A percentile compares a stretch with the other conserved stretches of the same genome.
phyloP scores from a whole-genome alignment of 371 early-diverging fungal genomes.

The Conidiobolus coronatus region DNA sequence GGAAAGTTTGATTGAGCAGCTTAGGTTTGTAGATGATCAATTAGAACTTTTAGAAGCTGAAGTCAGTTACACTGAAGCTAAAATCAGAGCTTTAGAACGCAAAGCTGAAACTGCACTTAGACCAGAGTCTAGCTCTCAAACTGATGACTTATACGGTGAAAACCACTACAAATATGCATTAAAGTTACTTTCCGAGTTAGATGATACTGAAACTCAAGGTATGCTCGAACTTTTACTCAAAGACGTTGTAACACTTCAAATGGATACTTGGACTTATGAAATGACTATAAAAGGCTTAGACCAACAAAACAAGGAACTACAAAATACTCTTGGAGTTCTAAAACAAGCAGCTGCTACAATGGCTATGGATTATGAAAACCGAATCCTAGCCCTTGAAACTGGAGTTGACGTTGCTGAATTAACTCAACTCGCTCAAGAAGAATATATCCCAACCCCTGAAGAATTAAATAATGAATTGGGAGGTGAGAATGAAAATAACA shows the following conservation, averaged over 20 bases:
- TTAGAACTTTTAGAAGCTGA: conserved; percentile 1
- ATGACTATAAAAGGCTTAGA: background rate
- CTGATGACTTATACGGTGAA: conserved; percentile 2
- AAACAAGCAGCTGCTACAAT: background rate
- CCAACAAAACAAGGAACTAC: background rate
- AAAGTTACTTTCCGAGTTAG: conserved; percentile 2
- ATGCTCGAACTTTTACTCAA: conserved; percentile 2
- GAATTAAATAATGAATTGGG: no score
- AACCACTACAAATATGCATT: conserved; percentile 1
- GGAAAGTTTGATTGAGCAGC: no score
- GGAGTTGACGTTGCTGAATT: background rate
- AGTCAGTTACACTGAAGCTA: conserved; percentile 1
- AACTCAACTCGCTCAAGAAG: no score
- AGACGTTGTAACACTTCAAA: background rate
- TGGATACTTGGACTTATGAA: background rate
- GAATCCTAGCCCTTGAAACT: background rate
- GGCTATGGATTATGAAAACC: background rate
- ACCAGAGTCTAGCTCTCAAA: background rate
- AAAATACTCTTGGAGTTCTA: background rate
- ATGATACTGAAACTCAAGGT: background rate
- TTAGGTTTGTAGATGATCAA: background rate
- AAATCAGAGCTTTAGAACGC: background rate
- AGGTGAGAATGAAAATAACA: no score
- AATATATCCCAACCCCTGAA: no score
- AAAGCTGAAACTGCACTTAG: background rate